phyloP scores from a whole-genome alignment of 2,329 filamentous ascomycete species.

The Exserohilum rostratum region DNA sequence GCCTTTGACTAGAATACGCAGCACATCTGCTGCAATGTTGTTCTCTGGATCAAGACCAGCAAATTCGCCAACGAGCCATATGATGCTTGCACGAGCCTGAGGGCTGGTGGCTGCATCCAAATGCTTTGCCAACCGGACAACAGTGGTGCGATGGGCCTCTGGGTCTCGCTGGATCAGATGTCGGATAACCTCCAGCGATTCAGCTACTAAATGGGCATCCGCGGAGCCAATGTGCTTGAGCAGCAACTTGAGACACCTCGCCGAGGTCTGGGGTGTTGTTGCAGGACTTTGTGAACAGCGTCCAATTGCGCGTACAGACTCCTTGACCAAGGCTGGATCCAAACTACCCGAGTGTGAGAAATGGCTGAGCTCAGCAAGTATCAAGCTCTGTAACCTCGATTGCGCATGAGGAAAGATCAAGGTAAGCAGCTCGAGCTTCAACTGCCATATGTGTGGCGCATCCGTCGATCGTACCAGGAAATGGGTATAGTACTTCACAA shows the following conservation, averaged over 20 bases:
- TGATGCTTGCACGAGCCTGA: conserved; percentile 88
- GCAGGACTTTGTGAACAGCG: conserved; percentile 76
- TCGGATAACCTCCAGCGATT: conserved; percentile 91
- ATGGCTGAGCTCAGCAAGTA: conserved; percentile 91
- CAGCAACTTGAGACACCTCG: conserved; percentile 80
- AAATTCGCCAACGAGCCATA: conserved; percentile 97
- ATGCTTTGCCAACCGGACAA: conserved; percentile 87
- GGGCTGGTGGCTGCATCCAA: conserved; percentile 87
- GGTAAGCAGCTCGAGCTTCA: conserved; percentile 90
- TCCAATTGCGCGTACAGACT: conserved; percentile 90
- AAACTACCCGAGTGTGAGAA: conserved; percentile 87
- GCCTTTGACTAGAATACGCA: conserved; percentile 83
- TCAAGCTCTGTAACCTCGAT: conserved; percentile 77
- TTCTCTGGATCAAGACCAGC: conserved; percentile 78
- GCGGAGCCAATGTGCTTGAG: conserved; percentile 86
- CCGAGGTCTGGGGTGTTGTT: conserved; percentile 56
- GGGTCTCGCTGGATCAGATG: conserved; percentile 95
- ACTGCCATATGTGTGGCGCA: conserved; percentile 78
- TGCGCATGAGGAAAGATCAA: conserved; percentile 87
- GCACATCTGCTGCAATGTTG: conserved; percentile 90
- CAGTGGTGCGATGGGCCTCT: conserved; percentile 78
- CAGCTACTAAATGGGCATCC: conserved; percentile 86
- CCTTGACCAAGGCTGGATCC: conserved; percentile 79
- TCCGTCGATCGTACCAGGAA: conserved; percentile 87
- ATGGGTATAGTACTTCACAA: conserved; percentile 85